phyloP scores from a whole-genome alignment of 139 green algal genomes.

The Coelastrella sp. region DNA sequence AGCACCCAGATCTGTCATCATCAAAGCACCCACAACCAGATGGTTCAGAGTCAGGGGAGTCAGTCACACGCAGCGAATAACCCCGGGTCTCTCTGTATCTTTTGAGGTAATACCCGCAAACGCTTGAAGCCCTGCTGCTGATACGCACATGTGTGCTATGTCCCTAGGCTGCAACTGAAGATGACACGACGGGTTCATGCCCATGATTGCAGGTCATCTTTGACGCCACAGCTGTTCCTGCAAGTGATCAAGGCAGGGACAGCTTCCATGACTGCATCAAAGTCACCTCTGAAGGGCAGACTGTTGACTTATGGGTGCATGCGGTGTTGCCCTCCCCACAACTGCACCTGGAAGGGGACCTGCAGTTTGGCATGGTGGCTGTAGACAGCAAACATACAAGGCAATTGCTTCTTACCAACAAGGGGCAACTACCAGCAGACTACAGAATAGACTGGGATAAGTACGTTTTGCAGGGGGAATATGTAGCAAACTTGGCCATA shows the following conservation, averaged over 20 bases:
- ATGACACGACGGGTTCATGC: no score
- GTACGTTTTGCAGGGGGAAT: background rate
- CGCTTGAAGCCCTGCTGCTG: no score
- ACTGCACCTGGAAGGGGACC: slow-evolving; percentile 11
- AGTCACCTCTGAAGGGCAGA: slow-evolving; percentile 2
- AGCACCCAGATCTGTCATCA: background rate
- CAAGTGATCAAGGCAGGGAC: background rate
- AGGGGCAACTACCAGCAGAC: slow-evolving; percentile 1
- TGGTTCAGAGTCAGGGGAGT: slow-evolving; percentile 26
- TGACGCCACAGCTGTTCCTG: background rate
- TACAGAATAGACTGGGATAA: slow-evolving; percentile 21
- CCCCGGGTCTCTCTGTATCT: slow-evolving; percentile 6
- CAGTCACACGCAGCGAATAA: slow-evolving; percentile 13
- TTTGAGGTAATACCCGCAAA: slow-evolving; percentile 38
- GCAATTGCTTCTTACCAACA: slow-evolving; percentile 20
- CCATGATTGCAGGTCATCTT: slow-evolving; percentile 45
- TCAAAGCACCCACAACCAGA: background rate
- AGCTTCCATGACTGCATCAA: slow-evolving; percentile 17
- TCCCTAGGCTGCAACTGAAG: no score
- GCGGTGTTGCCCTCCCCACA: background rate
- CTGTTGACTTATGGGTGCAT: slow-evolving; percentile 28
- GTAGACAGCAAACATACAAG: background rate
- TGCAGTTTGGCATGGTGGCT: slow-evolving; percentile 25
- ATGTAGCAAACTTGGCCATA: no score
- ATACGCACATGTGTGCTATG: no score